Evolutionary conservation across 345 rosid genomes (phyloP), one percentile per base, ranked within the genome.

Genomic region (Eucalyptus pauciflora): DNA sequence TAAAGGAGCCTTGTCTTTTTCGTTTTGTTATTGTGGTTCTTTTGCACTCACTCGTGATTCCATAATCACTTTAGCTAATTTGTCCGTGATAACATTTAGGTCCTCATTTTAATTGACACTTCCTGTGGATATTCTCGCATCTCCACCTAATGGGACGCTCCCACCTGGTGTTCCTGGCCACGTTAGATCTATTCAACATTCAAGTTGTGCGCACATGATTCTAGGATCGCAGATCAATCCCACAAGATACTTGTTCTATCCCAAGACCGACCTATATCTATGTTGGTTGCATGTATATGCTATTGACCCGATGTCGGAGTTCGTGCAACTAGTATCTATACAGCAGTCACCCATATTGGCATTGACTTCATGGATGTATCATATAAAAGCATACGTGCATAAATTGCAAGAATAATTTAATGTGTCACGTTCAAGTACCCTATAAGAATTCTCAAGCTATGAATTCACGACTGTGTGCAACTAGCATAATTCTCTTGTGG

Each of bases 261-360:
- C 71, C 37, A 29, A 64, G 71, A 64, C n/a, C 2, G 18, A 29
- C 71, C 10, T 64, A 2, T 60, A 60, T 60, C 14, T 60, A 60
- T 60, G n/a, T 27, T 27, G 67, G 29, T 60, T 60, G 67, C 4
- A 60, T 0, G 67, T 11, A 60, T 2, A 60, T 60, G 31, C 67
- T 27, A 27, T 25, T n/a, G 0, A 58, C 1, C n/a, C 6, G 3
- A 58, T 10, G 13, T 25, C 14, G 1, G n/a, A 58, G n/a, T 58
- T 58, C 64, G 13, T 58, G 64, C 64, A 58, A 58, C n/a, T 58
- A 10, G 64, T 58, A n/a, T 54, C 27, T 54, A 54, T 25, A 58
- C 11, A 25, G 13, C n/a, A 58, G 67, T 58, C 67, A 58, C 60
- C 67, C 14, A 58, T 58, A 12, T 58, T 25, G 33, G 22, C 41